Evolutionary conservation across 176 grass and related monocot genomes (phyloP), one percentile per base, ranked within the genome.

Genomic region (Aegilops sharonensis): DNA sequence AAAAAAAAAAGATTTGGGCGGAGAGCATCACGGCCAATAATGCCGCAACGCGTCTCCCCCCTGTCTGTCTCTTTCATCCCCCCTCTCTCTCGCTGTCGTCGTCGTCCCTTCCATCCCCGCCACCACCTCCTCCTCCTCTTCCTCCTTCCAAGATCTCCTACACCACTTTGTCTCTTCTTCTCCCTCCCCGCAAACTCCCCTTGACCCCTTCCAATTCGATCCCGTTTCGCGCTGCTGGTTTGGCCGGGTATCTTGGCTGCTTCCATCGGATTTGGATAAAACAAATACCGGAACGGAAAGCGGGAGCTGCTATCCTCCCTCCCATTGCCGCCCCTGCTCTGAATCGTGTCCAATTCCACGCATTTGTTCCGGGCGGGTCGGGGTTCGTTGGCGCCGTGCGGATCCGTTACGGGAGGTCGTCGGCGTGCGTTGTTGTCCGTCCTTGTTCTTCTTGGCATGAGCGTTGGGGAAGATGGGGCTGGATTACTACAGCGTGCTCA

Each of bases 401-500:
- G 89, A 75, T 87, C 75, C 12, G 21, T 73, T 32, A 39, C 35
- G 68, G 15, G 37, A 34, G 34, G n/a, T 32, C 32, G 18, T 13
- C 6, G 20, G 48, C 11, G 21, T 56, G 29, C 24, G 8, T 24
- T 48, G 0, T 4, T 67, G n/a, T 2, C 70, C 62, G 48, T 52
- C 50, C 50, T 18, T 54, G 50, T 36, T 74, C 39, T 75, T 79
- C 85, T 75, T 88, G 85, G 87, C 57, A 89, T 89, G 80, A 72
- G 87, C 75, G 73, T 92, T 81, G 77, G 90, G 11, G 76, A 78
- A 48, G 80, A 97, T 92, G 94, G 94, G 94, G 71, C 65, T 78
- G 83, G 94, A 94, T 83, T 97, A 97, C 86, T 97, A 97, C 90
- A 97, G 91, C 73, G 87, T 97, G 81, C 91, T 97, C 66, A 97